A percentile compares a stretch with the other conserved stretches of the same genome.
These are phyloP conservation scores for Fraxinus anomala DNA, from an alignment of 257 asterid genomes.

Conservation along the genomic window DNA sequence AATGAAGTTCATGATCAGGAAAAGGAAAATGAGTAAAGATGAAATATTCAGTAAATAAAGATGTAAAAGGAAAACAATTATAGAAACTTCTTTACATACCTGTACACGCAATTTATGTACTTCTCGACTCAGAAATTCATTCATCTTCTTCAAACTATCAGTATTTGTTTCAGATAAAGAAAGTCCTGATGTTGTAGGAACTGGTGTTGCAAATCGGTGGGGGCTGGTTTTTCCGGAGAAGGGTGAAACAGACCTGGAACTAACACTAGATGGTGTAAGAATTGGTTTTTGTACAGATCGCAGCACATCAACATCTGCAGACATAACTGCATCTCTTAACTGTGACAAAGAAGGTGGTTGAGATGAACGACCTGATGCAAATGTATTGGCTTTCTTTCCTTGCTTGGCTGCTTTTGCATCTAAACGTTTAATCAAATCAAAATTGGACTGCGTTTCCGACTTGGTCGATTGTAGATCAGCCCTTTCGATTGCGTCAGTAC, in stretches of 20 bases:
- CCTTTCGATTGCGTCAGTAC: constrained; percentile 78
- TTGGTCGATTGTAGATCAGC: constrained; percentile 69
- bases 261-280: constrained; percentile 56
- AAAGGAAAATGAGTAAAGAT: neutral
- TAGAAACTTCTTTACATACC: constrained; percentile 41
- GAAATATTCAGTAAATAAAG: constrained; percentile 7
- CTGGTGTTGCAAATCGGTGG: constrained; percentile 83
- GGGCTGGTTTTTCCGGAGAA: constrained; percentile 87
- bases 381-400: constrained; percentile 72
- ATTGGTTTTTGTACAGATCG: constrained; percentile 64
- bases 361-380: constrained; percentile 71
- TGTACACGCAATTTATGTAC: constrained; percentile 74
- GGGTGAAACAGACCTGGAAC: constrained; percentile 89
- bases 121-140: constrained; percentile 80
- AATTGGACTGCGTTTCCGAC: constrained; percentile 54
- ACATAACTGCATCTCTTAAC: constrained; percentile 63
- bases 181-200: constrained; percentile 82
- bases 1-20: constrained; percentile 14
- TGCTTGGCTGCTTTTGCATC: constrained; percentile 84
- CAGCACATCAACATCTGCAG: constrained; percentile 52
- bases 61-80: constrained; percentile 6
- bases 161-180: constrained; percentile 74
- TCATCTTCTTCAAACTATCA: constrained; percentile 82
- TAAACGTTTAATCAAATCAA: constrained; percentile 81
- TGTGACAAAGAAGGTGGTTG: constrained; percentile 63